Conservation (phyloP, 306 rosid genomes). For the Sindora glabra region DNA sequence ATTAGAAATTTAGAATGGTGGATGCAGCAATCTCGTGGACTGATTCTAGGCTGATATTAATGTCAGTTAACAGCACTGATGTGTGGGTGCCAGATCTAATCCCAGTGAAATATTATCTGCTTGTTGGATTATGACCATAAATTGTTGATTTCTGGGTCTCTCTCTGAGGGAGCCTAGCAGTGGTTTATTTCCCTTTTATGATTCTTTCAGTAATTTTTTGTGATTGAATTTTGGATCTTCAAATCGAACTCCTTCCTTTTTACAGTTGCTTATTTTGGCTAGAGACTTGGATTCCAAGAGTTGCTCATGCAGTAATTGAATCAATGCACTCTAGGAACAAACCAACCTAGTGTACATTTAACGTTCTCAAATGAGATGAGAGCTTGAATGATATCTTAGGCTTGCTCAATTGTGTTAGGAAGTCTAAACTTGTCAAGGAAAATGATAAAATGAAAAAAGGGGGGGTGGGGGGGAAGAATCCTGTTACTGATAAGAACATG, state of each 20-base stretch:
- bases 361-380: neutral
- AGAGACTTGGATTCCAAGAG: neutral
- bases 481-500: conserved; percentile 7
- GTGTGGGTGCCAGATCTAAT: neutral
- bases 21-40: neutral
- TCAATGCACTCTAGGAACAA: neutral
- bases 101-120: neutral
- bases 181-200: neutral
- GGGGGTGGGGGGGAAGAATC: neutral
- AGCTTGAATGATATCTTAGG: neutral
- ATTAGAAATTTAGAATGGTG: too few species aligned
- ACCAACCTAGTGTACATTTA: neutral
- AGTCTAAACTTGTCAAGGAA: neutral
- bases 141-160: neutral
- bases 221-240: neutral
- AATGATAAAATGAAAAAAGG: neutral
- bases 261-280: neutral
- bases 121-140: neutral
- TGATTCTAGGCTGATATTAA: neutral
- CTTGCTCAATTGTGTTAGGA: neutral
- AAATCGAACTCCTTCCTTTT: neutral
- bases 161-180: neutral
- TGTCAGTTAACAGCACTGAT: neutral
- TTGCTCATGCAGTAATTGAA: neutral
- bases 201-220: neutral